Evolutionary conservation across 345 rosid species (phyloP).

Genomic region (Eucalyptus urophylla): DNA sequence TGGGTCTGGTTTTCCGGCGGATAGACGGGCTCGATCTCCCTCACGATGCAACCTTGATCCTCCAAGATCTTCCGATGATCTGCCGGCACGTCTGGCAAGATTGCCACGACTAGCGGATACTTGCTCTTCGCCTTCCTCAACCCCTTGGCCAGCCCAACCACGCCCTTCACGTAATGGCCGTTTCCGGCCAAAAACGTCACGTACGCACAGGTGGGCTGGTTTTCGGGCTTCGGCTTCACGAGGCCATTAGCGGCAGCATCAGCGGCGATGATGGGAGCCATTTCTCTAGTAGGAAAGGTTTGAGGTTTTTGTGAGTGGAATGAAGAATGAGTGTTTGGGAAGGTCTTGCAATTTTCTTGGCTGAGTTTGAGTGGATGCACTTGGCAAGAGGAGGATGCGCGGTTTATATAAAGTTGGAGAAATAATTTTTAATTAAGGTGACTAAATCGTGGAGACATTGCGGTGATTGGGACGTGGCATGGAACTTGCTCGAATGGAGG

Average conservation of each 20-base stretch:
- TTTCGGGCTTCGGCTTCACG: neutral
- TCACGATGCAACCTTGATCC: slow-evolving; percentile 16
- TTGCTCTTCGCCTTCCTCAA: slow-evolving; percentile 16
- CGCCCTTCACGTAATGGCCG: slow-evolving; percentile 20
- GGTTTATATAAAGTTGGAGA: neutral
- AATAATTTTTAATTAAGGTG: neutral
- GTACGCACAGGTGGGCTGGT: slow-evolving; percentile 3
- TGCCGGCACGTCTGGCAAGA: slow-evolving; percentile 21
- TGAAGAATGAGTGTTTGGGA: neutral
- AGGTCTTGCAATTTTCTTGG: neutral
- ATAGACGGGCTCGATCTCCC: slow-evolving; percentile 20
- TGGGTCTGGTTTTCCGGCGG: slow-evolving; percentile 6
- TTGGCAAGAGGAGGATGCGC: neutral
- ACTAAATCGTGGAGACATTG: too few species aligned
- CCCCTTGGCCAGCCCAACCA: slow-evolving; percentile 27
- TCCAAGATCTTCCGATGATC: slow-evolving; percentile 16
- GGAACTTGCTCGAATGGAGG: too few species aligned
- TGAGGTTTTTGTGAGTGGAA: neutral
- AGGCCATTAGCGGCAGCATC: neutral
- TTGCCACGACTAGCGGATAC: slow-evolving; percentile 21
- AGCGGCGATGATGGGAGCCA: neutral
- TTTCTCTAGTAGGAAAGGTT: neutral
- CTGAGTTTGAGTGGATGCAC: neutral
- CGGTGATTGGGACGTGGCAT: too few species aligned
- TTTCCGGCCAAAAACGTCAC: slow-evolving; percentile 10